Evolutionary conservation across 257 asterid genomes (phyloP), one percentile per base, ranked within the genome.

Genomic region (Leonotis leonurus): DNA sequence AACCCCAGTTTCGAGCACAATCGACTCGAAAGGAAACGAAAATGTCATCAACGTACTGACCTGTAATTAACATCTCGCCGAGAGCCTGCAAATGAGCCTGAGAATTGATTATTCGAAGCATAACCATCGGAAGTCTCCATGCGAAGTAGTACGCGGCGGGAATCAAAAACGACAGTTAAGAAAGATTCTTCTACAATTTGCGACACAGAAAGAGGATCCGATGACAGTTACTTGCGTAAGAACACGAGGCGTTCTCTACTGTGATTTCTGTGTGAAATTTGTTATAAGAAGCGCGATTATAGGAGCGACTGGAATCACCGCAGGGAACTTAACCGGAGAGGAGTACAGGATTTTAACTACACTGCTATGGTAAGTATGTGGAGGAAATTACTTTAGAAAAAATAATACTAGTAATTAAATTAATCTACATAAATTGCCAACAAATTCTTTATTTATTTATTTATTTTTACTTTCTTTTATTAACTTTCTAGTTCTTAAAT

Each of bases 51-150:
- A 57, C 52, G 12, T 26, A 11, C 35, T 66, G 32, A 76, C 87
- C 87, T 78, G 87, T 81, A 81, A 65, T 73, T 63, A 73, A 81
- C 87, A 49, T 81, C 87, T 65, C 87, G 70, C 62, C 69, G 73
- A 10, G 87, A 81, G 61, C 77, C 67, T 14, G 78, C 75, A 36
- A 68, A 75, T 8, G 84, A 76, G 8, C 67, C 63, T 12, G 84
- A 75, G 29, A 67, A 73, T 55, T 63, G 73, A 64, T 33, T 43
- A 46, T 60, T 72, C 22, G 44, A 45, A 10, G 76, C 68, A 21
- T 49, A 27, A 0, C 72, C 72, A 35, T 67, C 72, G 35, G 81
- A 71, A 43, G 70, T 75, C 71, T 78, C 82, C 87, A 81, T 81
- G 35, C 35, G 61, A 49, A 49, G 60, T 37, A 17, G 37, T 12